Evolutionary conservation across 768 basidiomycete species (phyloP).

Genomic region (Suillus luteus): DNA sequence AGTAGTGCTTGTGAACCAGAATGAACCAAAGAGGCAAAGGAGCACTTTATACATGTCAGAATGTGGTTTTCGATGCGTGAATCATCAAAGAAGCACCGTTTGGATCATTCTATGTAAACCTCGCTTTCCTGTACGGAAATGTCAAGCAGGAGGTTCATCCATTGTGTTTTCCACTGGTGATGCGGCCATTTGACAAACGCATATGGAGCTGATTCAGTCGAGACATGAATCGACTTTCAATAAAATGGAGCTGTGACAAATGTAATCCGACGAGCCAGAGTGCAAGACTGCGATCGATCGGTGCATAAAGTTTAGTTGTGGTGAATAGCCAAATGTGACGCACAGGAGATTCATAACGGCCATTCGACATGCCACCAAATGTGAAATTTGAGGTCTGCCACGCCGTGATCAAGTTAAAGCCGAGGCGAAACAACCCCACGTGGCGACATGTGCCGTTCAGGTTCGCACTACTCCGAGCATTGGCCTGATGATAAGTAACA

Average conservation of each 20-base stretch:
- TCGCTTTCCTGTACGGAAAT: constrained; percentile 6
- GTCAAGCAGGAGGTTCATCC: neutral
- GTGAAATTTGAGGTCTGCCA: neutral
- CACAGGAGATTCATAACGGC: constrained; percentile 5
- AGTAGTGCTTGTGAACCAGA: neutral
- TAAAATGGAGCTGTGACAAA: neutral
- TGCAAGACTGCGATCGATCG: neutral
- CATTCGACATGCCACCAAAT: constrained; percentile 1
- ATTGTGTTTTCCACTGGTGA: neutral
- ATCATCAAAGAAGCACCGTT: neutral
- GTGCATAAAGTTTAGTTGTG: neutral
- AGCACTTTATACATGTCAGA: neutral
- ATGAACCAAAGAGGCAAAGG: neutral
- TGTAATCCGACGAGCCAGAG: neutral
- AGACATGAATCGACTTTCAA: neutral
- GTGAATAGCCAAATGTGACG: neutral
- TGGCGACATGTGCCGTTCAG: neutral
- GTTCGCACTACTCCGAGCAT: neutral
- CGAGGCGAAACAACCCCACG: neutral
- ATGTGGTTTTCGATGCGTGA: neutral
- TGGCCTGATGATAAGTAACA: neutral
- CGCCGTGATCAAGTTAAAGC: neutral
- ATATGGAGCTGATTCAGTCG: neutral
- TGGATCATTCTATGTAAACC: neutral
- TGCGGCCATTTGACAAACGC: neutral